Percentiles rank a stretch among this genome's conserved stretches.
Conservation (phyloP, 2,329 filamentous ascomycete species). For the Fusarium mangiferae region DNA sequence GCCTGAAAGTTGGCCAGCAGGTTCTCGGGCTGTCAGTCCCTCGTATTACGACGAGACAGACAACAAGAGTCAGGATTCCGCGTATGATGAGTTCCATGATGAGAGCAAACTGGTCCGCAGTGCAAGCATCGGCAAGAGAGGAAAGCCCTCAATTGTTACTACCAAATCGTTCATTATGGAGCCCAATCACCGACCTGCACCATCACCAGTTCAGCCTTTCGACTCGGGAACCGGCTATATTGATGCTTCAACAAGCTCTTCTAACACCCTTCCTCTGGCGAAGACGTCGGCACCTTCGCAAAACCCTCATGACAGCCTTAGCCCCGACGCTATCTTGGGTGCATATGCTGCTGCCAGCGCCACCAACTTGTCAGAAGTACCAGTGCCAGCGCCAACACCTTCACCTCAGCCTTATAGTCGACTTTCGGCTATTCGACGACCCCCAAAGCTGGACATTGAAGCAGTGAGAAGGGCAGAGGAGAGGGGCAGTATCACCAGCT, state of each 20-base stretch:
- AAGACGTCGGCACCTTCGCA: slow-evolving; percentile 28
- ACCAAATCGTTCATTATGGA: slow-evolving; percentile 38
- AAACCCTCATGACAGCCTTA: slow-evolving; percentile 43
- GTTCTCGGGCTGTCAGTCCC: slow-evolving; percentile 57
- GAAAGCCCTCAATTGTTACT: slow-evolving; percentile 66
- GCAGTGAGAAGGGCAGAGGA: slow-evolving; percentile 83
- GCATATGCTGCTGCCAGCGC: slow-evolving; percentile 62
- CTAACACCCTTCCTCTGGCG: slow-evolving; percentile 52
- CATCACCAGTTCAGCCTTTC: slow-evolving; percentile 55
- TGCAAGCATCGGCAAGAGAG: slow-evolving; percentile 70
- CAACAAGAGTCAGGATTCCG: slow-evolving; percentile 54
- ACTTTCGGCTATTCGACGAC: slow-evolving; percentile 68
- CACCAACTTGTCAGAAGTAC: slow-evolving; percentile 51
- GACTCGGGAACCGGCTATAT: slow-evolving; percentile 58
- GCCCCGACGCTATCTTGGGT: slow-evolving; percentile 59
- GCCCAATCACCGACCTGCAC: slow-evolving; percentile 45
- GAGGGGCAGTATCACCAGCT: slow-evolving; percentile 88
- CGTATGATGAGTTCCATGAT: slow-evolving; percentile 61
- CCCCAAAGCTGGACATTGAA: slow-evolving; percentile 83
- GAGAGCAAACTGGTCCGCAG: slow-evolving; percentile 68
- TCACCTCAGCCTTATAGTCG: slow-evolving; percentile 51
- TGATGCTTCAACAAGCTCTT: slow-evolving; percentile 59
- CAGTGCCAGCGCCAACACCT: slow-evolving; percentile 39
- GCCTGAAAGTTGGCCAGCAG: slow-evolving; percentile 72
- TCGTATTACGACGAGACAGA: slow-evolving; percentile 62